phyloP scores from a whole-genome alignment of 208 protist genomes.

The Leishmania arabica region DNA sequence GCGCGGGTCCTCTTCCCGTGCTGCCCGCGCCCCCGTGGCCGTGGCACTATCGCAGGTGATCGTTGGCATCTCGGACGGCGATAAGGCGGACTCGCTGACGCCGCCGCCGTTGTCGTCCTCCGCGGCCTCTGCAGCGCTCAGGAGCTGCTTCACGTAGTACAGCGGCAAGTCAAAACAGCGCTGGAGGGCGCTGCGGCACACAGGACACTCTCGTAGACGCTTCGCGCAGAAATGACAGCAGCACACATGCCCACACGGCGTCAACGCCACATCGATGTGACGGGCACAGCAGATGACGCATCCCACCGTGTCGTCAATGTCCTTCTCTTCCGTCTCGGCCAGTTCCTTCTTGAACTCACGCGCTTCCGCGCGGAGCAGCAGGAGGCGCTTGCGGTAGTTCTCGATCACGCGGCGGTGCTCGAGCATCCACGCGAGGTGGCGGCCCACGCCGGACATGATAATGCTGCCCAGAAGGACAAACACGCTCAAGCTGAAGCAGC shows the following conservation, averaged over 20 bases:
- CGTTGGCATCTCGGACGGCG: neutral
- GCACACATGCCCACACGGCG: conserved; percentile 51
- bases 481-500: conserved; percentile 37
- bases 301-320: conserved; percentile 34
- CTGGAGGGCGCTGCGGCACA: conserved; percentile 45
- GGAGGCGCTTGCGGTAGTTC: conserved; percentile 20
- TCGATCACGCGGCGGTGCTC: conserved; percentile 40
- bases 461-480: conserved; percentile 45
- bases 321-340: conserved; percentile 30
- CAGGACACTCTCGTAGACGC: conserved; percentile 41
- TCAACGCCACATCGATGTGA: conserved; percentile 45
- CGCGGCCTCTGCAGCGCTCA: conserved; percentile 2
- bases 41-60: neutral
- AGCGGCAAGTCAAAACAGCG: conserved; percentile 41
- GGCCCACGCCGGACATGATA: conserved; percentile 39
- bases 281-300: conserved; percentile 56
- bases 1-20: neutral
- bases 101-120: conserved; percentile 4
- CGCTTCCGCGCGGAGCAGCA: conserved; percentile 33
- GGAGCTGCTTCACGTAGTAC: conserved; percentile 40
- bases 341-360: conserved; percentile 36
- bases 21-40: neutral
- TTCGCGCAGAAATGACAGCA: conserved; percentile 46
- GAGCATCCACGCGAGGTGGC: conserved; percentile 36
- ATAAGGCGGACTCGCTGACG: neutral